A percentile compares a stretch with the other conserved stretches of the same genome.
Evolutionary conservation across 257 asterid species (phyloP).

Genomic region (Gentiana dahurica): DNA sequence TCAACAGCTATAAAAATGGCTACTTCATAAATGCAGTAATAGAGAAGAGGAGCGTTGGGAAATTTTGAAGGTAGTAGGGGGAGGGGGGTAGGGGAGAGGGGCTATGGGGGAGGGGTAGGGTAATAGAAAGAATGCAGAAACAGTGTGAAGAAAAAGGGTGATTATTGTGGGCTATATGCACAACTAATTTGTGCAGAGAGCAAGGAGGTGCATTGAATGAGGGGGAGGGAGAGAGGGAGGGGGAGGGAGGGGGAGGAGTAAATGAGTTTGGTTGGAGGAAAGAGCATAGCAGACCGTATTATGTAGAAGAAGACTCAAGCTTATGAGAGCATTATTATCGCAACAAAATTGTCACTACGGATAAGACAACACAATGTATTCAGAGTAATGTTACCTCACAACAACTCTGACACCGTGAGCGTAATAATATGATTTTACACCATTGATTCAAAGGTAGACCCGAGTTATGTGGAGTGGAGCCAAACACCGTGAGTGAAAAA

Average conservation of each 20-base stretch:
- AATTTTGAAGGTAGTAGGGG: slow-evolving; percentile 15
- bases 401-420: no score
- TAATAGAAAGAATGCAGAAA: slow-evolving; percentile 13
- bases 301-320: no score
- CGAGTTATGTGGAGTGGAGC: no score
- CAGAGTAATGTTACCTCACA: no score
- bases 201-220: slow-evolving; percentile 69
- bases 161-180: not conserved
- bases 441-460: no score
- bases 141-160: slow-evolving; percentile 18
- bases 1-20: slow-evolving; percentile 42
- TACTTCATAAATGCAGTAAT: slow-evolving; percentile 52
- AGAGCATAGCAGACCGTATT: slow-evolving; percentile 11
- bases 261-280: slow-evolving; percentile 75
- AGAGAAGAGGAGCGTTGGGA: slow-evolving; percentile 31
- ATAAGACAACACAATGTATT: no score
- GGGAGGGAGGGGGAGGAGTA: slow-evolving; percentile 9
- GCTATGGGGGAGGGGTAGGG: not conserved
- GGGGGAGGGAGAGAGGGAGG: slow-evolving; percentile 36
- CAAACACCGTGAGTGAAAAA: no score
- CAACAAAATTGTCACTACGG: no score
- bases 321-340: no score
- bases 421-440: no score
- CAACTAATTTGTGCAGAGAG: slow-evolving; percentile 51
- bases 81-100: slow-evolving; percentile 1